A percentile compares a stretch with the other conserved stretches of the same genome.
Evolutionary conservation across 257 asterid genomes (phyloP).

Genomic region (Echites panduratus): DNA sequence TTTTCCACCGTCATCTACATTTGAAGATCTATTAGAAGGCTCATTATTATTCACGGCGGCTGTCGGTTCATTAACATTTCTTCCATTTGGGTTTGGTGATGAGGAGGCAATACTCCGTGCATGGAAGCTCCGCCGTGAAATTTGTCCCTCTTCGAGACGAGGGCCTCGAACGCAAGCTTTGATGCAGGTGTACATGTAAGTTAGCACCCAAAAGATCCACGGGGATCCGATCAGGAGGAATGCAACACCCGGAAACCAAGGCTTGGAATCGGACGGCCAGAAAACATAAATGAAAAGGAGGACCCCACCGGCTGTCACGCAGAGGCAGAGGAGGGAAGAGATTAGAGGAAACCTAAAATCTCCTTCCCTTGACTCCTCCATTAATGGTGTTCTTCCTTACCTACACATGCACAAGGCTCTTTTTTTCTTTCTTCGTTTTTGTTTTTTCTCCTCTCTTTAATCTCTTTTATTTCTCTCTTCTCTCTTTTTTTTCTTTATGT

Average conservation of each 20-base stretch:
- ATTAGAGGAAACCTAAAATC: conserved; percentile 55
- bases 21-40: not conserved
- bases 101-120: not conserved
- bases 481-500: not conserved
- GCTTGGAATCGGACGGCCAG: conserved; percentile 37
- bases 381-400: not conserved
- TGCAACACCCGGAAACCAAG: conserved; percentile 64
- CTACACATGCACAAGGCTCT: not conserved
- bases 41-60: no score
- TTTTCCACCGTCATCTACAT: not conserved
- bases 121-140: conserved; percentile 14
- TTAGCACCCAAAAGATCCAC: conserved; percentile 68
- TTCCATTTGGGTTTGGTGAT: not conserved
- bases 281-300: conserved; percentile 49
- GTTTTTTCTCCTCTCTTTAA: no score
- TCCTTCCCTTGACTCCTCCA: conserved; percentile 44
- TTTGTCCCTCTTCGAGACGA: not conserved
- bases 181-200: conserved; percentile 44
- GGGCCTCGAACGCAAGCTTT: conserved; percentile 32
- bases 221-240: conserved; percentile 58
- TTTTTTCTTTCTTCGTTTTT: not conserved
- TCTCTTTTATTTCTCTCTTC: no score
- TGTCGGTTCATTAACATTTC: not conserved
- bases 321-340: conserved; percentile 48
- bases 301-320: conserved; percentile 53